Evolutionary conservation across 2,329 filamentous ascomycete genomes (phyloP).

Genomic region (Sporothrix globosa): DNA sequence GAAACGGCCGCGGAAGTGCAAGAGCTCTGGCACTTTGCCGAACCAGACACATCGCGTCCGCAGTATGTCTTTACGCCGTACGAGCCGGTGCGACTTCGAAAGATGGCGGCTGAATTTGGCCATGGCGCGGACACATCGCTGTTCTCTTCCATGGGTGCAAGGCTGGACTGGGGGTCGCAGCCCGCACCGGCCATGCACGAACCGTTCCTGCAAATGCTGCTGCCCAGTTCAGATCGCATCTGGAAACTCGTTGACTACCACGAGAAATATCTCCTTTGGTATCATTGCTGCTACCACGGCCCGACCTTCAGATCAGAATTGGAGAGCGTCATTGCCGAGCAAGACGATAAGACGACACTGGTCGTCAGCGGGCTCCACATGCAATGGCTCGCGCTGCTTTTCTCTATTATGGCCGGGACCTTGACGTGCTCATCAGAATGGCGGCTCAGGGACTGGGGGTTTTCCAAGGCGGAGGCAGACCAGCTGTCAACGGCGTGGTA

Average conservation of each 20-base stretch:
- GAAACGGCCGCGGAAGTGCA: conserved; percentile 4
- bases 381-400: conserved; percentile 18
- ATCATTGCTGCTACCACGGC: conserved; percentile 25
- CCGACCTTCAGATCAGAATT: conserved; percentile 19
- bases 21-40: conserved; percentile 22
- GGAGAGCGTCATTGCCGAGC: conserved; percentile 19
- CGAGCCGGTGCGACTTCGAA: conserved; percentile 13
- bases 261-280: conserved; percentile 23
- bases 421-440: conserved; percentile 21
- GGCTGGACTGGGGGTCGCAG: conserved; percentile 6
- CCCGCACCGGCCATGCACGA: conserved; percentile 1
- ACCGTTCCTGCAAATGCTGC: conserved; percentile 11
- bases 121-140: conserved; percentile 16
- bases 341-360: conserved; percentile 20
- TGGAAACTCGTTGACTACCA: conserved; percentile 24
- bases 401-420: conserved; percentile 18
- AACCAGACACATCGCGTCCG: conserved; percentile 2
- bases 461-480: conserved; percentile 16
- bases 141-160: conserved; percentile 17
- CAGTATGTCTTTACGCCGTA: conserved; percentile 24
- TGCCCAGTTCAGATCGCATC: conserved; percentile 10
- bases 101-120: conserved; percentile 9
- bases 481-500: conserved; percentile 19
- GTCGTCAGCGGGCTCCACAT: conserved; percentile 17
- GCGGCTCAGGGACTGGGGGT: conserved; percentile 21